These are phyloP conservation scores for Penicillium brasilianum DNA, from an alignment of 2,329 filamentous ascomycete species.

Conservation along the genomic window DNA sequence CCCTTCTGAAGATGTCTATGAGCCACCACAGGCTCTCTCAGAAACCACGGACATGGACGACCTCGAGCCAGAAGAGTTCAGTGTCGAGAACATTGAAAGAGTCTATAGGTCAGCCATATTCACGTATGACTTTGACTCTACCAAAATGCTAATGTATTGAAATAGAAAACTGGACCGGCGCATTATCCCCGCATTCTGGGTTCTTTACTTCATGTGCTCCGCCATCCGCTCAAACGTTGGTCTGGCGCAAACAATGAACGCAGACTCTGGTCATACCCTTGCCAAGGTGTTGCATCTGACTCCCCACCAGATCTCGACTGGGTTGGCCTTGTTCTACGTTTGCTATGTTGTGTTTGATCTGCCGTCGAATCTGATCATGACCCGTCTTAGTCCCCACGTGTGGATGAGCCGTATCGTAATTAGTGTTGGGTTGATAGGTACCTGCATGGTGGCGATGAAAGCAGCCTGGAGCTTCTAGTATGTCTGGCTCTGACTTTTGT, in stretches of 20 bases:
- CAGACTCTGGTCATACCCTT: constrained; percentile 72
- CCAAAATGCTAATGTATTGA: background rate
- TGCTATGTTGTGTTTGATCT: constrained; percentile 89
- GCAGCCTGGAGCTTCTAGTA: constrained; percentile 84
- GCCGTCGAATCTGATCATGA: constrained; percentile 89
- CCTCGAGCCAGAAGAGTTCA: constrained; percentile 36
- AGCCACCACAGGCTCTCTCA: constrained; percentile 14
- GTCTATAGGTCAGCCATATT: constrained; percentile 41
- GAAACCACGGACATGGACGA: constrained; percentile 18
- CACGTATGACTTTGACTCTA: background rate
- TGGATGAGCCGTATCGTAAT: constrained; percentile 95
- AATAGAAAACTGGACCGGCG: constrained; percentile 62
- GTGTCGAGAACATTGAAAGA: constrained; percentile 43
- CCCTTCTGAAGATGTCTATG: constrained; percentile 17
- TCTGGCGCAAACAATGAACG: constrained; percentile 94
- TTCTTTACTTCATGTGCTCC: constrained; percentile 88
- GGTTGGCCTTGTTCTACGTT: constrained; percentile 87
- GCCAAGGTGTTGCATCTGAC: constrained; percentile 70
- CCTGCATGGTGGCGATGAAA: constrained; percentile 80
- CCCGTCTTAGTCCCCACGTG: constrained; percentile 77
- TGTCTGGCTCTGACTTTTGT: constrained; percentile 29
- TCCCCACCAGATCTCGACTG: constrained; percentile 78
- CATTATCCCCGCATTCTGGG: constrained; percentile 78
- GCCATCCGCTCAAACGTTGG: constrained; percentile 91
- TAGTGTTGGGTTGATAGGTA: constrained; percentile 81